These are phyloP conservation scores for Rosa lucieae DNA, from an alignment of 306 rosid species.

Conservation along the genomic window DNA sequence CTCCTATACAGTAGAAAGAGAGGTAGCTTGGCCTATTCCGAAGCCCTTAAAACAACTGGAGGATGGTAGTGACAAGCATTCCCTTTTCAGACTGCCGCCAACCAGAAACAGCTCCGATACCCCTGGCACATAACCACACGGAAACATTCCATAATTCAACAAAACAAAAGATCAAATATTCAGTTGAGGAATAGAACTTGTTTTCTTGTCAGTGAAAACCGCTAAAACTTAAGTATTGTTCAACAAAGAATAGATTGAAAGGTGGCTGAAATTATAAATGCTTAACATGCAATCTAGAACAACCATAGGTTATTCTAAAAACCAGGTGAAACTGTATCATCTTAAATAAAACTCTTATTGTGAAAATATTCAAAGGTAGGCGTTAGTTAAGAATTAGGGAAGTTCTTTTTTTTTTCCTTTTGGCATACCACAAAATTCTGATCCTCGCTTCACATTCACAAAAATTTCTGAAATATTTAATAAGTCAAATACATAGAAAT, in stretches of 20 bases:
- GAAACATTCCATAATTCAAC: not conserved
- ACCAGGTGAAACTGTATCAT: not conserved
- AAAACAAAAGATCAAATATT: not conserved
- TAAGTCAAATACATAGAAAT: slow-evolving; percentile 22
- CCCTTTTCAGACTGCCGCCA: slow-evolving; percentile 19
- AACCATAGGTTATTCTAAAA: not conserved
- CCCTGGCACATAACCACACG: slow-evolving; percentile 18
- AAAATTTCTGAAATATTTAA: not conserved
- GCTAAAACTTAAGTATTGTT: not conserved
- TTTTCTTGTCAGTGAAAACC: not conserved
- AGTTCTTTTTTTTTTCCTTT: not conserved
- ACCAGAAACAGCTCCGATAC: slow-evolving; percentile 19
- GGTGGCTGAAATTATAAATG: not conserved
- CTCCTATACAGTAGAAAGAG: slow-evolving; percentile 28
- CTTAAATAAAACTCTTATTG: not conserved
- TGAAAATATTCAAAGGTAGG: not conserved
- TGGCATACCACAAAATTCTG: slow-evolving; percentile 19
- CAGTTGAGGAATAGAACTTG: not conserved
- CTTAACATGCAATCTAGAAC: not conserved
- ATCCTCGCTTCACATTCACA: slow-evolving; percentile 15
- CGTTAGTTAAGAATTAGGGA: not conserved
- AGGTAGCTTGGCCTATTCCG: slow-evolving; percentile 25
- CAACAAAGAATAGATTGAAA: not conserved
- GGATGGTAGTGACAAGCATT: slow-evolving; percentile 12
- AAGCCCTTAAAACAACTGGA: slow-evolving; percentile 16